Percentiles rank a stretch among this genome's conserved stretches.
These are phyloP conservation scores for Catharanthus roseus DNA, from an alignment of 257 asterid species.

Conservation along the genomic window DNA sequence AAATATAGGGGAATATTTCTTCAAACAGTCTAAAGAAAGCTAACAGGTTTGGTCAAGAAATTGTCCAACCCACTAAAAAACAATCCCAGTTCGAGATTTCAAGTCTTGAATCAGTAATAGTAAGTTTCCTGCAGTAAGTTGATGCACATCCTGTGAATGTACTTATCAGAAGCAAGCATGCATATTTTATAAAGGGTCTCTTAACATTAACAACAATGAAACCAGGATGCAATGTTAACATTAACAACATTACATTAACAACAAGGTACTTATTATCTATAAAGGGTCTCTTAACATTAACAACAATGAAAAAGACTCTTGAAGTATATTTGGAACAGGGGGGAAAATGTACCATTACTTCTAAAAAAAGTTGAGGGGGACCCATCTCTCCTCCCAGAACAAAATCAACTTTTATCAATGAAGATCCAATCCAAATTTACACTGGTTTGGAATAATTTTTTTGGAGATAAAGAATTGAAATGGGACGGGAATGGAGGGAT, in stretches of 20 bases:
- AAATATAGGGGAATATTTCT: slow-evolving; percentile 29
- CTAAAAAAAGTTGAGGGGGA: not conserved
- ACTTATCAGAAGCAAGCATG: slow-evolving; percentile 34
- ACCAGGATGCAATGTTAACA: no score
- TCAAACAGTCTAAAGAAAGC: slow-evolving; percentile 35
- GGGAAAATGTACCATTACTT: not conserved
- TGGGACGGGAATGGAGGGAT: no score
- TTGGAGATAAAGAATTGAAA: no score
- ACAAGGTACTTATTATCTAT: no score
- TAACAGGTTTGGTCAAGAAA: slow-evolving; percentile 47
- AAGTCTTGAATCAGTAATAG: slow-evolving; percentile 60
- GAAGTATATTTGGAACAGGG: no score
- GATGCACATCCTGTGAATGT: slow-evolving; percentile 58
- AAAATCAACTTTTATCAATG: no score
- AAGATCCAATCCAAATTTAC: no score
- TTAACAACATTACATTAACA: no score
- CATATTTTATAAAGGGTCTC: slow-evolving; percentile 33
- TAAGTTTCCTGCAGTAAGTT: slow-evolving; percentile 89
- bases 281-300: no score
- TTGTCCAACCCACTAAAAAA: slow-evolving; percentile 40
- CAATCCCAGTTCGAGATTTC: slow-evolving; percentile 61
- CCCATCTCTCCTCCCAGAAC: no score
- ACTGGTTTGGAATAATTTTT: no score
- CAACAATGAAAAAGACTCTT: no score
- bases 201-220: slow-evolving; percentile 21